Conservation (phyloP, 352 stramenopile genomes). For the Sclerospora graminicola region DNA sequence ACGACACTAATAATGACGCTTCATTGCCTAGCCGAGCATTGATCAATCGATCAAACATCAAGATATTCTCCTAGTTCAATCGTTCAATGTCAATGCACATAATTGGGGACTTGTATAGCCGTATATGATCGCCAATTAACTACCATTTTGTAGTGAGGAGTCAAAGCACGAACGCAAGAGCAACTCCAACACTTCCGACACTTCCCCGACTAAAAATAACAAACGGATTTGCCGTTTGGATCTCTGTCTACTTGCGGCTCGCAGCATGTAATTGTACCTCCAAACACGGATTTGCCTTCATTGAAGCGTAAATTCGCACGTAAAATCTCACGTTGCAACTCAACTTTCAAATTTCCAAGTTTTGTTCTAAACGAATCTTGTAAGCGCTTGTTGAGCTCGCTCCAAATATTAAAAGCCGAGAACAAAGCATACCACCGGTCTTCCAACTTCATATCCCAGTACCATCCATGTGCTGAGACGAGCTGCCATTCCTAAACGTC, state of each 20-base stretch:
- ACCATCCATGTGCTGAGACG: conserved; percentile 31
- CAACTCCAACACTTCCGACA: conserved; percentile 80
- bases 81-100: conserved; percentile 74
- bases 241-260: conserved; percentile 70
- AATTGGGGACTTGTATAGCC: conserved; percentile 76
- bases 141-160: conserved; percentile 78
- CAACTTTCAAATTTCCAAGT: conserved; percentile 33
- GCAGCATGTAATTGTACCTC: conserved; percentile 81
- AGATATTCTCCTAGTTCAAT: conserved; percentile 83
- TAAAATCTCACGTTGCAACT: conserved; percentile 48
- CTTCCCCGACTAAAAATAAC: conserved; percentile 82
- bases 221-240: conserved; percentile 78
- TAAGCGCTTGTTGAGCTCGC: conserved; percentile 12
- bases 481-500: conserved; percentile 7
- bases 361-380: conserved; percentile 11
- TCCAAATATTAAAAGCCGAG: conserved; percentile 18
- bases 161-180: conserved; percentile 78
- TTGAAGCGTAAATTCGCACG: conserved; percentile 62
- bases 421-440: conserved; percentile 38
- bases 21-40: conserved; percentile 41
- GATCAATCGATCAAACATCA: conserved; percentile 84
- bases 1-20: conserved; percentile 70
- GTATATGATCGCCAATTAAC: conserved; percentile 86
- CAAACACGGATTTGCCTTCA: conserved; percentile 78
- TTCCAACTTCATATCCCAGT: conserved; percentile 58